Base-by-base conservation (phyloP, 345 rosid species). In the Salix viminalis region DNA sequence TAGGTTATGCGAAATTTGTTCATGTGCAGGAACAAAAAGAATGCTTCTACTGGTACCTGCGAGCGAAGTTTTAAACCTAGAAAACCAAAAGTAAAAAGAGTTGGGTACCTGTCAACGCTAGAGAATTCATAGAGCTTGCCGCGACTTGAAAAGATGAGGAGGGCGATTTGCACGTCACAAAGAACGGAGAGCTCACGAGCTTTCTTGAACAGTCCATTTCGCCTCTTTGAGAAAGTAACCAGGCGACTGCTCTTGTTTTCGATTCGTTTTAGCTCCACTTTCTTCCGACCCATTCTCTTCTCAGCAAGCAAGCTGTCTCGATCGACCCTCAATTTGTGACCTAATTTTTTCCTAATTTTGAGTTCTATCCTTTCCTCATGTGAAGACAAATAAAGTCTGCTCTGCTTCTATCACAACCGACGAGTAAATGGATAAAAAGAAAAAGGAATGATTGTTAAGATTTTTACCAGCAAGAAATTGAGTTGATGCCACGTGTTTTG, bases 141-240 rank as follows among this genome's bases (percentile, higher is more conserved):
- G 68, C 87, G 68, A 74, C 78, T 73, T 72, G 97, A 90, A 84
- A 87, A 88, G 81, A 89, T 72, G 72, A 92, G 42, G 71, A 89
- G 69, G 70, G 88, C 92, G 65, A 89, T 77, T 76, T 90, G 81
- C 32, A 85, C 87, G 77, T 92, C 93, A 79, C 95, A 90, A 67
- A 90, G 95, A 74, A 92, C 42, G 30, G 95, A 84, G 75, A 92
- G 89, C 56, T 92, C 90, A 2, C 82, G 82, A 76, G 94, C 91
- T 77, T 90, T 92, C 80, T 90, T 89, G 65, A 89, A 82, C 80
- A 91, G 86, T 41, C 97, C 95, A 65, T 67, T 79, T 10, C 93
- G 86, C 32, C 97, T 71, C 80, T 92, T 92, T 1, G 88, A 87
- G 79, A 92, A 92, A 15, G 93, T 85, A 2, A 89, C 91, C 76